Conservation (phyloP, 305 asterid genomes). For the Fraxinus nigra region DNA sequence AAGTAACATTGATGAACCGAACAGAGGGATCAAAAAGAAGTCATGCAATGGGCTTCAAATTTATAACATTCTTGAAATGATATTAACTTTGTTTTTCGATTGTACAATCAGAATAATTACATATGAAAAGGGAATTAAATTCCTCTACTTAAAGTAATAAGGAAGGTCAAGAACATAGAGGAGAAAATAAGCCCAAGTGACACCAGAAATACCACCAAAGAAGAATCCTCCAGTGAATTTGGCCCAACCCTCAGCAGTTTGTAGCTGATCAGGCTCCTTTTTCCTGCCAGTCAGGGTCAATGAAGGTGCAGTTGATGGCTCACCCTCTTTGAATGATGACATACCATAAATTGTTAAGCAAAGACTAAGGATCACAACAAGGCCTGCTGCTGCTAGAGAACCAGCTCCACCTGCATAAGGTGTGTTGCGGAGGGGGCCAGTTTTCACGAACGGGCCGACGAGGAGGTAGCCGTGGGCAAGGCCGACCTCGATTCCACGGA, state of each 20-base stretch:
- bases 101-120: conserved; percentile 21
- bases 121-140: neutral
- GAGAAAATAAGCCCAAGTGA: conserved; percentile 81
- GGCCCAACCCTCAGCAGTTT: conserved; percentile 91
- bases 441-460: conserved; percentile 80
- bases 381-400: conserved; percentile 85
- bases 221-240: conserved; percentile 87
- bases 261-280: conserved; percentile 85
- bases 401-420: conserved; percentile 70
- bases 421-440: conserved; percentile 85
- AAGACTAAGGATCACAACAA: conserved; percentile 77
- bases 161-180: conserved; percentile 88
- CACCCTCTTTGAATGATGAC: conserved; percentile 84
- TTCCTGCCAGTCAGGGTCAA: conserved; percentile 86
- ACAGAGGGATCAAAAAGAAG: too few species aligned
- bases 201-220: conserved; percentile 93
- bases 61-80: conserved; percentile 18
- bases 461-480: conserved; percentile 89
- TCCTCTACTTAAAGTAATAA: conserved; percentile 59
- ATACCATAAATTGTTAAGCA: conserved; percentile 80
- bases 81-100: conserved; percentile 28
- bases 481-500: conserved; percentile 90
- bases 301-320: conserved; percentile 71
- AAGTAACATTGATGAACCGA: too few species aligned
- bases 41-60: neutral